These are phyloP conservation scores for Perilla frutescens DNA, from an alignment of 257 asterid genomes.

Conservation along the genomic window DNA sequence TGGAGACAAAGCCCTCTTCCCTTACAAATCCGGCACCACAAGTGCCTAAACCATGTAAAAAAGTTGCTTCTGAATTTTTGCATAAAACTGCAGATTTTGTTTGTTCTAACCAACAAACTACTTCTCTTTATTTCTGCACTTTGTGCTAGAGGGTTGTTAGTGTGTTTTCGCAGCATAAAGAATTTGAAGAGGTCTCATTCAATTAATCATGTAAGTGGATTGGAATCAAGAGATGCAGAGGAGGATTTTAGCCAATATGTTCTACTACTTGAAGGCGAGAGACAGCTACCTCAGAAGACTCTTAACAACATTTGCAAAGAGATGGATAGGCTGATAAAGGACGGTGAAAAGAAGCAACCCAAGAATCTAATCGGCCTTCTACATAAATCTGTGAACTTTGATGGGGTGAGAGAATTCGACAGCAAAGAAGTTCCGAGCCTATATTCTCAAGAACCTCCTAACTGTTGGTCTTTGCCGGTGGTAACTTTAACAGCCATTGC, in stretches of 20 bases:
- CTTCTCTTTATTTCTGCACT: neutral
- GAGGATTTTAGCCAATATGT: neutral
- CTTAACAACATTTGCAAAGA: neutral
- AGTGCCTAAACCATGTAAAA: neutral
- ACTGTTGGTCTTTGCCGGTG: conserved; percentile 9
- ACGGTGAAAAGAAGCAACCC: neutral
- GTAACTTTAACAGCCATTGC: conserved; percentile 6
- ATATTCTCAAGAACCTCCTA: conserved; percentile 11
- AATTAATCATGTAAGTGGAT: too few relatives aligned
- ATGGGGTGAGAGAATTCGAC: conserved; percentile 1
- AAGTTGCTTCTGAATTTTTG: neutral
- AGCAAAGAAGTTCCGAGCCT: neutral
- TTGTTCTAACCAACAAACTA: neutral
- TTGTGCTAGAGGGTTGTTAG: neutral
- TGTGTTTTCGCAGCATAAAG: neutral
- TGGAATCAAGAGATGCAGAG: neutral
- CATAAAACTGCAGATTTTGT: neutral
- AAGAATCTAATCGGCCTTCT: neutral
- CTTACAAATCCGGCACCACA: neutral
- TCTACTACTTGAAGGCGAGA: neutral
- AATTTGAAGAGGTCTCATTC: neutral
- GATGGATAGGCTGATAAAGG: neutral
- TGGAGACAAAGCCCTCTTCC: neutral
- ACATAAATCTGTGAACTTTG: neutral
- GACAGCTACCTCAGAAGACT: too few relatives aligned